Evolutionary conservation across 164 flowering plant species (phyloP).

Genomic region (Berberis thunbergii): DNA sequence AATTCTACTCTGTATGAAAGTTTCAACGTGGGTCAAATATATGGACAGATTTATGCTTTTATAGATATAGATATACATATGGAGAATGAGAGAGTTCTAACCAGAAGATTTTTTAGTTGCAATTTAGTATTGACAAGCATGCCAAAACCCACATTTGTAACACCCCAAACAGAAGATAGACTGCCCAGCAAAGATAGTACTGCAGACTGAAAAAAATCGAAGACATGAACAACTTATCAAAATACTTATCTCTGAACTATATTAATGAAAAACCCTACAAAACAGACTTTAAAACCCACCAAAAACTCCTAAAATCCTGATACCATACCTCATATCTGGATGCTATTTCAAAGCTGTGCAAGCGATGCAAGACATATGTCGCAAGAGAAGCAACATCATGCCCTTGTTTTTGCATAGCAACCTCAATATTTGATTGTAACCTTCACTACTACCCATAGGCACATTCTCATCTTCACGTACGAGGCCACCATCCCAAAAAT

Average conservation of each 20-base stretch:
- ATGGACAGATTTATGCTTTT: background rate
- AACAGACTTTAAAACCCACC: no score
- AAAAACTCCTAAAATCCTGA: background rate
- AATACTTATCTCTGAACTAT: no score
- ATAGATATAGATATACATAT: background rate
- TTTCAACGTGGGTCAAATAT: no score
- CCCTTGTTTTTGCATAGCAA: slow-evolving; percentile 62
- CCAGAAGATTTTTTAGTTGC: background rate
- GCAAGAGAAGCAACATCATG: slow-evolving; percentile 91
- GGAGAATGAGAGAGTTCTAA: slow-evolving; percentile 18
- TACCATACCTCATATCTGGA: slow-evolving; percentile 7
- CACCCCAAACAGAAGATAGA: no score
- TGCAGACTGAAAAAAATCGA: background rate
- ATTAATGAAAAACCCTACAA: no score
- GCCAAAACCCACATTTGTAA: background rate
- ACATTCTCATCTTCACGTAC: background rate
- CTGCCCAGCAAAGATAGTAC: background rate
- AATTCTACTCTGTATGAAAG: no score
- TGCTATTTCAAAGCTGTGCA: slow-evolving; percentile 81
- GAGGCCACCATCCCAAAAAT: slow-evolving; percentile 1
- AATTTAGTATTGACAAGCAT: background rate
- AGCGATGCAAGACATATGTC: slow-evolving; percentile 69
- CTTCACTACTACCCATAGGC: background rate
- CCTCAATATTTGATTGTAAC: slow-evolving; percentile 46
- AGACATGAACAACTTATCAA: no score